A percentile compares a stretch with the other conserved stretches of the same genome.
Evolutionary conservation across 129 eudicot genomes (phyloP).

Genomic region (Apium graveolens): DNA sequence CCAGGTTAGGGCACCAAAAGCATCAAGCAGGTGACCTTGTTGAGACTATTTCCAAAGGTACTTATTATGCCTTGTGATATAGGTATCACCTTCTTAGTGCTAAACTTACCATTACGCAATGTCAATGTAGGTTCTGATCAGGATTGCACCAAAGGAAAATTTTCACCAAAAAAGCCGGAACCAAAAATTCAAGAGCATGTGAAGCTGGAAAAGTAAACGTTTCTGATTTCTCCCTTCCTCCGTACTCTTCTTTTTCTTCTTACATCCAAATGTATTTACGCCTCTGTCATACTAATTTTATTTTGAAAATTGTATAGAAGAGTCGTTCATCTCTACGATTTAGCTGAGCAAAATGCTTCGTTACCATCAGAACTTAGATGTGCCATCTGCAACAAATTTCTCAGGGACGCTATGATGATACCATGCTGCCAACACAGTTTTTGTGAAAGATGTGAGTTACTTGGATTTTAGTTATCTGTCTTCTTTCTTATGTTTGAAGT

Average conservation of each 20-base stretch:
- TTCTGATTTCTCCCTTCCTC: not conserved
- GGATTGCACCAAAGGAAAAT: conserved; percentile 29
- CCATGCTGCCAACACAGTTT: conserved; percentile 99
- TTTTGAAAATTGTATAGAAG: conserved; percentile 18
- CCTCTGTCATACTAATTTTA: conserved; percentile 4
- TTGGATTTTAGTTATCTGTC: not conserved
- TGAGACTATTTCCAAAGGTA: conserved; percentile 52
- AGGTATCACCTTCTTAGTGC: conserved; percentile 11
- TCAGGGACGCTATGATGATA: conserved; percentile 94
- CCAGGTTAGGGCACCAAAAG: conserved; percentile 38
- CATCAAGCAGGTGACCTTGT: conserved; percentile 36
- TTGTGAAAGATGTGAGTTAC: conserved; percentile 70
- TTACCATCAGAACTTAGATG: conserved; percentile 81
- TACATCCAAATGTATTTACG: not conserved
- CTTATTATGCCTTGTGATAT: conserved; percentile 10
- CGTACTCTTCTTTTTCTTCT: not conserved
- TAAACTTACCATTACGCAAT: conserved; percentile 15
- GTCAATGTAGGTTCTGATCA: conserved; percentile 27
- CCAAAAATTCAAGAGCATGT: conserved; percentile 34
- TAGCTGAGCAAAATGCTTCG: conserved; percentile 35
- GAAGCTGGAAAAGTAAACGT: conserved; percentile 40
- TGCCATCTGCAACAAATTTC: conserved; percentile 54
- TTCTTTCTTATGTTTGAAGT: not conserved
- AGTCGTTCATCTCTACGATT: conserved; percentile 20
- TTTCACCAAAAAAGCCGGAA: conserved; percentile 25